Conservation (phyloP, 768 basidiomycete species). For the Panellus pusillus region DNA sequence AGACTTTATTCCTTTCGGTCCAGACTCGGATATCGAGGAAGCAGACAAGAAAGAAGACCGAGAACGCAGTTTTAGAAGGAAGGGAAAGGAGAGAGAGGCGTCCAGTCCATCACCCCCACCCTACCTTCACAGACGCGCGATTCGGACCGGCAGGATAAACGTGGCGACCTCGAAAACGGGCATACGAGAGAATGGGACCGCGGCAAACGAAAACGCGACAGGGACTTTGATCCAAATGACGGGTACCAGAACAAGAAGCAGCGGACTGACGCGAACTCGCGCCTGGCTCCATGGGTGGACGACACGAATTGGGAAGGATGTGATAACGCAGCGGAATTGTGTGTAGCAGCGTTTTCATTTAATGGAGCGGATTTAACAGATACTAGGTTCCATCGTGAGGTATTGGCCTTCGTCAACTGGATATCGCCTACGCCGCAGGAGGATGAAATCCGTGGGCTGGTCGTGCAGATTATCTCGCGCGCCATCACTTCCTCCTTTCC, state of each 20-base stretch:
- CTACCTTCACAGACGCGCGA: neutral
- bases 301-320: constrained; percentile 73
- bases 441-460: constrained; percentile 77
- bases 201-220: constrained; percentile 49
- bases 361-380: constrained; percentile 6
- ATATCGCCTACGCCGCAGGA: constrained; percentile 86
- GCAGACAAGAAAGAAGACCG: neutral
- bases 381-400: constrained; percentile 80
- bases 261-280: constrained; percentile 48
- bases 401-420: constrained; percentile 80
- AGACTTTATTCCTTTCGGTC: constrained; percentile 1
- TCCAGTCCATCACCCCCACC: constrained; percentile 12
- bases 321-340: constrained; percentile 84
- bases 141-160: constrained; percentile 21
- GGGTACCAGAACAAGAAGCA: constrained; percentile 55
- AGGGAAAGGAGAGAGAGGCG: neutral
- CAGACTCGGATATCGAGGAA: neutral
- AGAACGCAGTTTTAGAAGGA: neutral
- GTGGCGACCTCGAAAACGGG: constrained; percentile 1
- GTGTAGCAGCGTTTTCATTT: constrained; percentile 29
- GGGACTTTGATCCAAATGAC: constrained; percentile 45
- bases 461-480: constrained; percentile 67
- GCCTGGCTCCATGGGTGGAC: constrained; percentile 70
- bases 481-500: constrained; percentile 67
- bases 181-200: constrained; percentile 25